These are phyloP conservation scores for Mycena sanguinolenta DNA, from an alignment of 768 basidiomycete species.

Conservation along the genomic window DNA sequence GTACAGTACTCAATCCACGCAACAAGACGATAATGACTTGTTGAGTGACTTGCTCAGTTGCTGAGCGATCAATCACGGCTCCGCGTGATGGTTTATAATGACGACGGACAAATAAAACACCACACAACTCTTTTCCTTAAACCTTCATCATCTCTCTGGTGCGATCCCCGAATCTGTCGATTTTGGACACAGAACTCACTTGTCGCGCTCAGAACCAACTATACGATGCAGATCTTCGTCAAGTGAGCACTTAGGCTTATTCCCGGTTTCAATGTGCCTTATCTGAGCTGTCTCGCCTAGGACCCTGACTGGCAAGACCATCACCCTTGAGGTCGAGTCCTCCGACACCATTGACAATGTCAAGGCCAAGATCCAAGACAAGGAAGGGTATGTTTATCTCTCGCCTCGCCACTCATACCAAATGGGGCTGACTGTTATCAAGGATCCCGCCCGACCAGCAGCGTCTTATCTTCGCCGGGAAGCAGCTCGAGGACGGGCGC, in stretches of 20 bases:
- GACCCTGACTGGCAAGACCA: slow-evolving; percentile 78
- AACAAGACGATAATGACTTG: too few relatives aligned
- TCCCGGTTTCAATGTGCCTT: background rate
- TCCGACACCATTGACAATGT: slow-evolving; percentile 83
- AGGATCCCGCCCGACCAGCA: slow-evolving; percentile 52
- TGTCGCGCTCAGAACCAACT: slow-evolving; percentile 52
- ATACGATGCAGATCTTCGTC: slow-evolving; percentile 73
- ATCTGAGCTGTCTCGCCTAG: background rate
- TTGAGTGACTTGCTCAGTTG: background rate
- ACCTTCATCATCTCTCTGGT: slow-evolving; percentile 9
- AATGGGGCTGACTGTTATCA: background rate
- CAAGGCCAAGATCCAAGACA: slow-evolving; percentile 82
- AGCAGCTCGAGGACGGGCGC: slow-evolving; percentile 90
- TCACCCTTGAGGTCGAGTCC: slow-evolving; percentile 81
- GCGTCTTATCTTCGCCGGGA: slow-evolving; percentile 88
- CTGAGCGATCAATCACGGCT: background rate
- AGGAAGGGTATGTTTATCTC: slow-evolving; percentile 78
- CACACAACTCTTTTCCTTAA: background rate
- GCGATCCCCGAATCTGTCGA: background rate
- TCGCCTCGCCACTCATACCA: slow-evolving; percentile 58
- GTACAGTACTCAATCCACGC: too few relatives aligned
- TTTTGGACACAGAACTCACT: background rate
- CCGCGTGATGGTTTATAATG: background rate
- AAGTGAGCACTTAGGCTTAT: slow-evolving; percentile 45
- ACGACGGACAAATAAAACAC: background rate